A percentile compares a stretch with the other conserved stretches of the same genome.
Evolutionary conservation across 305 asterid genomes (phyloP).

Genomic region (Plantago coronopus): DNA sequence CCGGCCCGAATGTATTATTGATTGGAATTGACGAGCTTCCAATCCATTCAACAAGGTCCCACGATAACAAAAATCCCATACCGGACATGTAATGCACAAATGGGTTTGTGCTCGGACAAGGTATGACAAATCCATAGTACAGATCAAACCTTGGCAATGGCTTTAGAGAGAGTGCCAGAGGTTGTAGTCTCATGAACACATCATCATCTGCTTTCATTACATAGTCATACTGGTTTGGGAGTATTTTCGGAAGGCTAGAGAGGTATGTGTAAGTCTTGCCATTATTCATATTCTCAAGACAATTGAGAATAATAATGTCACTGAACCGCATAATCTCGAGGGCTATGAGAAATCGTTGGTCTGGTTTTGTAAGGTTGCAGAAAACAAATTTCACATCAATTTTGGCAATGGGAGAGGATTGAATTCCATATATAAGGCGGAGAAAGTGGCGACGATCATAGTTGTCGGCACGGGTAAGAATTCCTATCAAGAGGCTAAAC

Average conservation of each 20-base stretch:
- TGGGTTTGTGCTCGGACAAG: slow-evolving; percentile 70
- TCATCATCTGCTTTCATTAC: slow-evolving; percentile 87
- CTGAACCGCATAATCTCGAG: slow-evolving; percentile 63
- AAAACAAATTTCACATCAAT: slow-evolving; percentile 54
- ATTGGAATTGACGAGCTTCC: slow-evolving; percentile 33
- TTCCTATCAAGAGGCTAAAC: slow-evolving; percentile 51
- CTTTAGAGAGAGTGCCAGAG: slow-evolving; percentile 46
- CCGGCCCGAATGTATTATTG: slow-evolving; percentile 55
- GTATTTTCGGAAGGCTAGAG: slow-evolving; percentile 56
- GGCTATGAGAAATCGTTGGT: slow-evolving; percentile 39
- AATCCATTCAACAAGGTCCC: slow-evolving; percentile 82
- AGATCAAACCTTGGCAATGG: slow-evolving; percentile 50
- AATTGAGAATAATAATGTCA: slow-evolving; percentile 58
- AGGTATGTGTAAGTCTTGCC: slow-evolving; percentile 72
- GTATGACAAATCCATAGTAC: slow-evolving; percentile 74
- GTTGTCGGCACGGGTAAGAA: slow-evolving; percentile 52
- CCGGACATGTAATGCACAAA: slow-evolving; percentile 77
- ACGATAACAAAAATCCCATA: slow-evolving; percentile 68
- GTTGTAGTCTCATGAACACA: slow-evolving; percentile 49
- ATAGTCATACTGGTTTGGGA: slow-evolving; percentile 48
- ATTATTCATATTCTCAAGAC: slow-evolving; percentile 66
- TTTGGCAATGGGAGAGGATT: slow-evolving; percentile 36
- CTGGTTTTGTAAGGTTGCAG: slow-evolving; percentile 56
- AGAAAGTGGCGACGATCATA: slow-evolving; percentile 71
- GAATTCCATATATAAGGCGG: slow-evolving; percentile 60